Evolutionary conservation across 225 moss, liverwort and hornwort species (phyloP).

Genomic region (Physcomitrellopsis africana): DNA sequence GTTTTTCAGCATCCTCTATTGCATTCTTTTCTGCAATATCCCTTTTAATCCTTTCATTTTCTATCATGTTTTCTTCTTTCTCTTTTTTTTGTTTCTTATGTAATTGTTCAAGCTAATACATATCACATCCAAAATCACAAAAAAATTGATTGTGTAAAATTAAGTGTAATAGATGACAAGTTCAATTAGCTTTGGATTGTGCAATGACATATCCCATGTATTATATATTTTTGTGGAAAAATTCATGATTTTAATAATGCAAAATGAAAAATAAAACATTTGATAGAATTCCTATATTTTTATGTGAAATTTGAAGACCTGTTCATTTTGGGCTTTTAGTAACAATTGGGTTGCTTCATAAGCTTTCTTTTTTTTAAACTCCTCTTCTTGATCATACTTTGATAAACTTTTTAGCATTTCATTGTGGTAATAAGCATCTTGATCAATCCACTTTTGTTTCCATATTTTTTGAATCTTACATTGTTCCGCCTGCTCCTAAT

Average conservation of each 20-base stretch:
- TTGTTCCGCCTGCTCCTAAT: slow-evolving; percentile 41
- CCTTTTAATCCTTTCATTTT: slow-evolving; percentile 2
- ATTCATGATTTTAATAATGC: no score
- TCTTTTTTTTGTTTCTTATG: not conserved
- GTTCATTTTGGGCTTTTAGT: slow-evolving; percentile 30
- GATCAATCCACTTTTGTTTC: slow-evolving; percentile 44
- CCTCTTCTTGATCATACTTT: slow-evolving; percentile 35
- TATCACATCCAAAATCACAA: not conserved
- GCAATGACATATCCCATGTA: no score
- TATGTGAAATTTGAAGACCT: not conserved
- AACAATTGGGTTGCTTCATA: slow-evolving; percentile 10
- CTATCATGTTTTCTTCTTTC: not conserved
- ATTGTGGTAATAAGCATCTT: slow-evolving; percentile 39
- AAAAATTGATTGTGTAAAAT: not conserved
- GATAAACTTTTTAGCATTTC: slow-evolving; percentile 40
- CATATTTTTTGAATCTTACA: slow-evolving; percentile 28
- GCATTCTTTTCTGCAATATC: slow-evolving; percentile 33
- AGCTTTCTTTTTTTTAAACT: slow-evolving; percentile 19
- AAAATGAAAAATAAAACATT: no score
- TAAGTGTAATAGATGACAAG: not conserved
- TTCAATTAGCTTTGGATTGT: no score
- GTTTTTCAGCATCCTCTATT: slow-evolving; percentile 17
- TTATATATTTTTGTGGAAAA: no score
- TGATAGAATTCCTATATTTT: no score
- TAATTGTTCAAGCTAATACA: slow-evolving; percentile 8